Evolutionary conservation across 1,284 basidiomycete genomes (phyloP).

Genomic region (Agroathelia rolfsii): DNA sequence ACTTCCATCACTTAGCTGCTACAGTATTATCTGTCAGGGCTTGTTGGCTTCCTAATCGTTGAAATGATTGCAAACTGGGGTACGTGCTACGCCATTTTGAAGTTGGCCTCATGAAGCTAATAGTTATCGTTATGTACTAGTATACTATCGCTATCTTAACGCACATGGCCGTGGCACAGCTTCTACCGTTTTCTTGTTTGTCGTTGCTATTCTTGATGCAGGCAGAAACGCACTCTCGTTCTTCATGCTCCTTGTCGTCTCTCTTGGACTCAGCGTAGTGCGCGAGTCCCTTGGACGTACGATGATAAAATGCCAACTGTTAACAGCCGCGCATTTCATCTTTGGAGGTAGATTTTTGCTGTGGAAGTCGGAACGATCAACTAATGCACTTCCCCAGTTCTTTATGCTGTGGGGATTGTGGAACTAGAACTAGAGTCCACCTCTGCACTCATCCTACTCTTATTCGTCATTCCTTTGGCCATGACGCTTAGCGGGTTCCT

Average conservation of each 20-base stretch:
- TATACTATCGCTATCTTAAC: constrained; percentile 85
- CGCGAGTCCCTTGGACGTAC: constrained; percentile 68
- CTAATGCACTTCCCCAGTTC: constrained; percentile 35
- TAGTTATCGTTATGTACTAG: constrained; percentile 25
- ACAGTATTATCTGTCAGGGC: constrained; percentile 90
- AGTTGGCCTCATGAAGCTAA: constrained; percentile 7
- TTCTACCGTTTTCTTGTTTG: constrained; percentile 76
- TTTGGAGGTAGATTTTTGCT: constrained; percentile 70
- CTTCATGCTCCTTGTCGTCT: constrained; percentile 90
- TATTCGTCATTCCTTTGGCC: constrained; percentile 89
- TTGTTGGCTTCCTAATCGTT: constrained; percentile 81
- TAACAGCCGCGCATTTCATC: constrained; percentile 81
- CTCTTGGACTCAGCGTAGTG: constrained; percentile 79
- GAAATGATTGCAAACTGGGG: constrained; percentile 92
- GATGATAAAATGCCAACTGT: constrained; percentile 70
- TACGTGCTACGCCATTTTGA: constrained; percentile 22
- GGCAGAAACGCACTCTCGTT: constrained; percentile 90
- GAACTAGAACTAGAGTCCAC: constrained; percentile 86
- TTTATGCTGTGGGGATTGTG: constrained; percentile 89
- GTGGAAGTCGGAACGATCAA: constrained; percentile 2
- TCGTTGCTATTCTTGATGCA: constrained; percentile 88
- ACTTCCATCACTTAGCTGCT: constrained; percentile 5
- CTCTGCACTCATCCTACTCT: constrained; percentile 64
- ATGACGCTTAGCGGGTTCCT: constrained; percentile 92
- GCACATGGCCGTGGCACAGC: constrained; percentile 71